A percentile compares a stretch with the other conserved stretches of the same genome.
phyloP scores from a whole-genome alignment of 208 protist genomes.

The Naegleria lovaniensis region DNA sequence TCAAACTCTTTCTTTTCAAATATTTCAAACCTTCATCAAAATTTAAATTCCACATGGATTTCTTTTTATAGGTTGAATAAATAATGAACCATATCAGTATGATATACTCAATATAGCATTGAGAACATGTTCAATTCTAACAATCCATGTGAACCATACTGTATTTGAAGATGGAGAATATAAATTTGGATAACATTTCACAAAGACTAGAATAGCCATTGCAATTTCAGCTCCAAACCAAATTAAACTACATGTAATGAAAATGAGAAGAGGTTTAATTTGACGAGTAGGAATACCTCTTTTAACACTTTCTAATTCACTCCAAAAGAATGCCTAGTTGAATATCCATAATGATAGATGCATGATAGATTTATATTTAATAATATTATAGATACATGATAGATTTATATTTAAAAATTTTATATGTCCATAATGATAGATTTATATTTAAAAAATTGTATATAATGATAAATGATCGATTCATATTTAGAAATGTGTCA shows the following conservation, averaged over 20 bases:
- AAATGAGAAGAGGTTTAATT: not conserved
- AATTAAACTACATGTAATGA: not conserved
- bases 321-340: slow-evolving; percentile 5
- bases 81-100: not conserved
- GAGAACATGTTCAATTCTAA: not conserved
- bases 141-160: slow-evolving; percentile 13
- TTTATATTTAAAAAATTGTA: not conserved
- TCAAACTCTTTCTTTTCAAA: not conserved
- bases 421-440: too few relatives aligned
- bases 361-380: too few relatives aligned
- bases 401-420: too few relatives aligned
- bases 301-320: not conserved
- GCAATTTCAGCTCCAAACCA: not conserved
- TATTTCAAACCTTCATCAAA: not conserved
- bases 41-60: not conserved
- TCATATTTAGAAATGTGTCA: not conserved
- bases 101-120: not conserved
- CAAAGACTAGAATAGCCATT: not conserved
- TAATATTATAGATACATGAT: not conserved
- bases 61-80: not conserved
- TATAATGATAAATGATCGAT: not conserved
- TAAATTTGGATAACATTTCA: slow-evolving; percentile 14
- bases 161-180: not conserved
- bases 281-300: not conserved
- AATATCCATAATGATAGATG: too few relatives aligned